Evolutionary conservation across 495 filamentous ascomycete species (phyloP).

Genomic region (Evansstolkia leycettana): DNA sequence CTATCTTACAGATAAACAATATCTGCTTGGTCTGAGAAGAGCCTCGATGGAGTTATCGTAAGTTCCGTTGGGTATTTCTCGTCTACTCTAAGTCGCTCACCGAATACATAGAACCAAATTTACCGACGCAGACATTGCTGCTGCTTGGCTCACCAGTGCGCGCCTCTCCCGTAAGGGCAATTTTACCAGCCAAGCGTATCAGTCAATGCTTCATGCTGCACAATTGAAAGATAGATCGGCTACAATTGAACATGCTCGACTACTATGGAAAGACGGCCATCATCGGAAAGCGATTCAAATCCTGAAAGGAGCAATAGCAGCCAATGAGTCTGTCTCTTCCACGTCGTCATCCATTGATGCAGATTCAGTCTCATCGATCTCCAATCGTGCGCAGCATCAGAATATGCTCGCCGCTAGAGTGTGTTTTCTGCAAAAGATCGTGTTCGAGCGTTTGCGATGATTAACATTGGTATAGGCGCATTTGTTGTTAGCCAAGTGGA

Average conservation of each 20-base stretch:
- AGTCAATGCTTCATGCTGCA: slow-evolving; percentile 81
- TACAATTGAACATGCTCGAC: slow-evolving; percentile 80
- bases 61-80: slow-evolving; percentile 3
- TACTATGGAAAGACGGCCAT: slow-evolving; percentile 91
- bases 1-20: slow-evolving; percentile 84
- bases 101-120: slow-evolving; percentile 28
- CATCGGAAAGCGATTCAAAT: slow-evolving; percentile 91
- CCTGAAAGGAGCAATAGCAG: slow-evolving; percentile 69
- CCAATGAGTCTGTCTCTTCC: slow-evolving; percentile 49
- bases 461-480: slow-evolving; percentile 40
- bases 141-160: slow-evolving; percentile 76
- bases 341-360: slow-evolving; percentile 32
- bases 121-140: slow-evolving; percentile 58
- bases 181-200: slow-evolving; percentile 75
- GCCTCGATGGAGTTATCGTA: slow-evolving; percentile 66
- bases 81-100: not conserved
- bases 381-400: slow-evolving; percentile 27
- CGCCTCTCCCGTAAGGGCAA: slow-evolving; percentile 75
- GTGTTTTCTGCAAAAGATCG: slow-evolving; percentile 4
- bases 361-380: slow-evolving; percentile 18
- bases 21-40: slow-evolving; percentile 75
- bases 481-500: slow-evolving; percentile 89
- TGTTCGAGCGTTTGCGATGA: not conserved
- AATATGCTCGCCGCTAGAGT: slow-evolving; percentile 36
- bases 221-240: slow-evolving; percentile 73